These are phyloP conservation scores for Neopestalotiopsis clavispora DNA, from an alignment of 2,329 filamentous ascomycete genomes.

Conservation along the genomic window DNA sequence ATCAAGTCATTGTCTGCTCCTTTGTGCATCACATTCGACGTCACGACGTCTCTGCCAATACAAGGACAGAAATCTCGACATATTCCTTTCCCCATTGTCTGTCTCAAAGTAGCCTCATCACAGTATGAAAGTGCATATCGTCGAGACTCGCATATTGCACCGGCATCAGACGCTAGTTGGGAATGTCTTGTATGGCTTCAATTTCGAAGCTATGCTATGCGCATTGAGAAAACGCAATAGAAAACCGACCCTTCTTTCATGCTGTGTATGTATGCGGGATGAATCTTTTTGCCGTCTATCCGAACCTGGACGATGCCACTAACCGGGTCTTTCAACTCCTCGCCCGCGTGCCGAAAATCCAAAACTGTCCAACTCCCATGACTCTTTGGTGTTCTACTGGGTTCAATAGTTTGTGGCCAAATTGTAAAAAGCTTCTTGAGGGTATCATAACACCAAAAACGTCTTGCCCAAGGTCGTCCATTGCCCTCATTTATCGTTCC, in stretches of 20 bases:
- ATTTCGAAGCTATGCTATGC: not conserved
- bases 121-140: not conserved
- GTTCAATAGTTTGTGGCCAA: slow-evolving; percentile 6
- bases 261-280: not conserved
- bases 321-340: slow-evolving; percentile 6
- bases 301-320: not conserved
- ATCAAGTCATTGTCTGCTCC: not conserved
- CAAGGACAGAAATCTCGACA: not conserved
- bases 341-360: not conserved
- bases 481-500: slow-evolving; percentile 1
- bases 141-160: not conserved
- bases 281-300: not conserved
- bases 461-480: not conserved
- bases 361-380: not conserved
- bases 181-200: not conserved
- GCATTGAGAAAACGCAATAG: not conserved
- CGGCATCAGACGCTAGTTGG: not conserved
- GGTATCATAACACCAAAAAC: slow-evolving; percentile 16
- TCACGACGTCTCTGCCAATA: not conserved
- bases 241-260: not conserved
- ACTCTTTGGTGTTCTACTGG: not conserved
- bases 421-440: slow-evolving; percentile 12
- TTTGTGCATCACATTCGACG: not conserved
- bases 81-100: not conserved
- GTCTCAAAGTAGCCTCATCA: not conserved